Percentiles rank a stretch among this genome's conserved stretches.
These are phyloP conservation scores for Schrenkiella parvula DNA, from an alignment of 345 rosid species.

Conservation along the genomic window DNA sequence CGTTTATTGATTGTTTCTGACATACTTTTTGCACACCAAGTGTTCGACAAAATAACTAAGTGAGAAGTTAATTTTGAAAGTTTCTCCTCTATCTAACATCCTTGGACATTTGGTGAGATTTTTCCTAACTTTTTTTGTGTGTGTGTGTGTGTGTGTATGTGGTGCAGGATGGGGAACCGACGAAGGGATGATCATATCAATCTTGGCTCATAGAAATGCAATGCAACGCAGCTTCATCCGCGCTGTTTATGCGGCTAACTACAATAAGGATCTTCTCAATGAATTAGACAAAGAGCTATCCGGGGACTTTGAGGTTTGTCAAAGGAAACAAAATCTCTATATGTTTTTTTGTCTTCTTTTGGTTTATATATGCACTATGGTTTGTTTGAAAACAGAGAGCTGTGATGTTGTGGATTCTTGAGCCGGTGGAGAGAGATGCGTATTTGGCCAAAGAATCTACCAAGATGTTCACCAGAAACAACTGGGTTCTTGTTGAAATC, in stretches of 20 bases:
- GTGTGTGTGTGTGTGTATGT: background rate
- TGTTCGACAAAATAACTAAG: background rate
- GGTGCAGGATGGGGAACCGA: conserved; percentile 91
- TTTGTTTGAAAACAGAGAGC: conserved; percentile 42
- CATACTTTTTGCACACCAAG: background rate
- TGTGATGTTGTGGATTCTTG: conserved; percentile 67
- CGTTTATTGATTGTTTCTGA: too few species aligned
- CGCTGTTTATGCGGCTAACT: conserved; percentile 48
- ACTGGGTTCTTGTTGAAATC: conserved; percentile 74
- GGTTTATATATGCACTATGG: background rate
- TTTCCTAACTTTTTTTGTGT: background rate
- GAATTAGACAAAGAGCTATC: conserved; percentile 63
- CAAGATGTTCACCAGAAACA: conserved; percentile 62
- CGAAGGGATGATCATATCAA: conserved; percentile 63
- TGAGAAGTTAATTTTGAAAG: too few species aligned
- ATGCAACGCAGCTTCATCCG: conserved; percentile 60
- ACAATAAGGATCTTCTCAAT: conserved; percentile 69
- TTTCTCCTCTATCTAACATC: background rate
- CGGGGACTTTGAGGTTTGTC: conserved; percentile 73
- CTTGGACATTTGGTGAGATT: background rate
- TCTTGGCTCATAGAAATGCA: conserved; percentile 77
- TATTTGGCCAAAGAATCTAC: conserved; percentile 72
- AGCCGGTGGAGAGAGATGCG: conserved; percentile 78
- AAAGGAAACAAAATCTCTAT: background rate
- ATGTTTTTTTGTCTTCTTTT: background rate